Percentiles rank a stretch among this genome's conserved stretches.
These are phyloP conservation scores for Dipodascus geniculatus DNA, from an alignment of 805 yeast genomes.

Conservation along the genomic window DNA sequence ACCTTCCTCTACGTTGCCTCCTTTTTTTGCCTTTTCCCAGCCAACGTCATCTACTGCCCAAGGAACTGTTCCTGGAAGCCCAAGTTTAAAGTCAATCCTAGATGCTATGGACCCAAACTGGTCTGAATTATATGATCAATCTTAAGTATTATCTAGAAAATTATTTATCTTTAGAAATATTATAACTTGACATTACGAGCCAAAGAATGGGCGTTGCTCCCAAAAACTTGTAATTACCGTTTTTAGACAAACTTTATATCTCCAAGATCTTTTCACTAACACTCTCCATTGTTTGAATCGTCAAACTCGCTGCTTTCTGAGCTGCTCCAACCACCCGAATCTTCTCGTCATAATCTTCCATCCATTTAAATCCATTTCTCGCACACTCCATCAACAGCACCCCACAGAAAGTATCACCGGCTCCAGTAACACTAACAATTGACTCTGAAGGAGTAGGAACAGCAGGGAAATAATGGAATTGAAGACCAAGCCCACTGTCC, in stretches of 20 bases:
- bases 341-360: constrained; percentile 24
- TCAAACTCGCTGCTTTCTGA: constrained; percentile 27
- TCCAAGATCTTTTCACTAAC: constrained; percentile 18
- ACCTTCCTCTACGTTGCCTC: background rate
- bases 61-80: background rate
- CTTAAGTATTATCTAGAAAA: background rate
- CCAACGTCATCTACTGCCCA: background rate
- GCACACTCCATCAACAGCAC: constrained; percentile 37
- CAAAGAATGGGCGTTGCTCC: no score
- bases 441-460: constrained; percentile 27
- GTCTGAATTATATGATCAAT: constrained; percentile 41
- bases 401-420: constrained; percentile 77
- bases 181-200: no score
- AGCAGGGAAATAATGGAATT: constrained; percentile 50
- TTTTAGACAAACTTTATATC: no score
- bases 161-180: no score
- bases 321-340: constrained; percentile 22
- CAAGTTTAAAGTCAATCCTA: constrained; percentile 25
- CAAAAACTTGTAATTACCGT: background rate
- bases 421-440: constrained; percentile 68
- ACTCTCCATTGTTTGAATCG: constrained; percentile 22
- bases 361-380: constrained; percentile 17
- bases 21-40: background rate
- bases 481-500: constrained; percentile 32
- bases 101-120: constrained; percentile 74